These are phyloP conservation scores for Triticum monococcum DNA, from an alignment of 176 grass and related monocot genomes.

Conservation along the genomic window DNA sequence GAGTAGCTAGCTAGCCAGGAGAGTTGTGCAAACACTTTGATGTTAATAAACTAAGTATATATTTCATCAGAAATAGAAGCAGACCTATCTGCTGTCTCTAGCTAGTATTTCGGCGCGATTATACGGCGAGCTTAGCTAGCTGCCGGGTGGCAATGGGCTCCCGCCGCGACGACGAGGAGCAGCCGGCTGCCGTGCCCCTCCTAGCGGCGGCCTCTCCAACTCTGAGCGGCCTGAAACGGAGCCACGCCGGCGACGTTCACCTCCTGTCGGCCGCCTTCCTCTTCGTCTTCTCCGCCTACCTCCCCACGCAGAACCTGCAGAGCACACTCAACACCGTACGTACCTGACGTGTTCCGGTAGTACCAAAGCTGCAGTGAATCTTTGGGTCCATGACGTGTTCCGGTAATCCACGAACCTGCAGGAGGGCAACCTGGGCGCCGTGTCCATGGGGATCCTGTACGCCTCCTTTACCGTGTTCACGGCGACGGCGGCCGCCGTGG, in stretches of 20 bases:
- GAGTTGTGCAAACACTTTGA: background rate
- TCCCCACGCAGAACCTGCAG: constrained; percentile 16
- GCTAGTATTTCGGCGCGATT: background rate
- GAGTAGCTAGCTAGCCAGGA: background rate
- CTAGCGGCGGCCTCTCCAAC: background rate
- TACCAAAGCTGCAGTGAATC: background rate
- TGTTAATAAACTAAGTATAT: background rate
- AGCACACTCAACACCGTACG: constrained; percentile 4
- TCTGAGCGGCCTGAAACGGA: background rate
- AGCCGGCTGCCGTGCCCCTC: background rate
- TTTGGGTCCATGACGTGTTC: background rate
- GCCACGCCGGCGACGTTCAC: constrained; percentile 13
- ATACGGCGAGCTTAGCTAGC: background rate
- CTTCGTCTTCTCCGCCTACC: constrained; percentile 25
- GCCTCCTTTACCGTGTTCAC: background rate
- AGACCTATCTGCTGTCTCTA: background rate
- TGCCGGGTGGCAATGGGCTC: background rate
- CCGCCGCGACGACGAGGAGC: background rate
- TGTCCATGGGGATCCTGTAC: constrained; percentile 14
- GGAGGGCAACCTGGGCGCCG: background rate
- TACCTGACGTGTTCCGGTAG: background rate
- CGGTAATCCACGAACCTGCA: background rate
- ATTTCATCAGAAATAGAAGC: background rate
- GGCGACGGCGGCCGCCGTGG: background rate
- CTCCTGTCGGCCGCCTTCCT: constrained; percentile 12